Evolutionary conservation across 1,284 basidiomycete genomes (phyloP), one percentile per base, ranked within the genome.

Genomic region (Phaffia rhodozyma): DNA sequence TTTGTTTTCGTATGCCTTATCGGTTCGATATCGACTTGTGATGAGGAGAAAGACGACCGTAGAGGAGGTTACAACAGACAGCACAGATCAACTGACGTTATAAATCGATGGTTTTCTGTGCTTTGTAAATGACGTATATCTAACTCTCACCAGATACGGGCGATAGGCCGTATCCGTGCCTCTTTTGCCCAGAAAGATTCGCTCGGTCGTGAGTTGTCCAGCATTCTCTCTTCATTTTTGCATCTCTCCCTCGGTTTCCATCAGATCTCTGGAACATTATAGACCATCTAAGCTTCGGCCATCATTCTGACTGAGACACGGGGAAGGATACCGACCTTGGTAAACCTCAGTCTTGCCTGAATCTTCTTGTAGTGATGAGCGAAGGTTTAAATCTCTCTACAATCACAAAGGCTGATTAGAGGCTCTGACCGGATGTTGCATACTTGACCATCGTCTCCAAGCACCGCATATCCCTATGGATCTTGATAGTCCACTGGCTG

Each of bases 111-210:
- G 38, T 1, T 21, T 9, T 29, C 11, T 29, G 30, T 20, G 25
- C 55, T 57, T 6, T 23, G 23, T 47, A 1, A 13, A 25, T 20
- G 25, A 27, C 55, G 6, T 29, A 29, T 27, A 11, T 13, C 27
- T 32, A 16, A 23, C 56, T 48, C 30, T 23, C 21, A 7, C 54
- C 56, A 58, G 56, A 58, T 20, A 58, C 56, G 11, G 56, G 56
- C 5, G 56, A 58, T 34, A 38, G 56, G 21, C 56, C 56, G 11
- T 58, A 58, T 29, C 56, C 56, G 20, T 58, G 56, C 38, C 56
- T 48, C 23, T 58, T 38, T 38, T 58, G 56, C 25, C 56, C 56
- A 5, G 56, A 58, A 34, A 58, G 49, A 34, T 58, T 58, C 13
- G 56, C 56, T 34, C 56, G 56, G 34, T 58, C 56, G 56, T 58